A percentile compares a stretch with the other conserved stretches of the same genome.
Conservation (phyloP, 495 filamentous ascomycete genomes). For the Penicillium alfredii region DNA sequence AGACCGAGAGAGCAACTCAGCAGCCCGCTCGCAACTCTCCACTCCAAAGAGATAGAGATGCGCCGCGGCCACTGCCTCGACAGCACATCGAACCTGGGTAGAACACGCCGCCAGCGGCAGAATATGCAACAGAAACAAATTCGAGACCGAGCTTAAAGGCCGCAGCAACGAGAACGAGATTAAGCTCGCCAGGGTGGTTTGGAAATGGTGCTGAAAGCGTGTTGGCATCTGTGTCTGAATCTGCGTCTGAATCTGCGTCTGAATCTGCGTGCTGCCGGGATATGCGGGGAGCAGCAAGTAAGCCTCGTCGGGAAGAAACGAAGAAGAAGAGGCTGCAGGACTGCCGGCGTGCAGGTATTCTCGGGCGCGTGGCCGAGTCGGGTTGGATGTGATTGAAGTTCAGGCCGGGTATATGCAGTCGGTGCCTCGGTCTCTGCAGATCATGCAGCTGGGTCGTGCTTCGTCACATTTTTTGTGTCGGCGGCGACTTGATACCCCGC, state of each 20-base stretch:
- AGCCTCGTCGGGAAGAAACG: too few species aligned
- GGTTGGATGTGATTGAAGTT: slow-evolving; percentile 6
- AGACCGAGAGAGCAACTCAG: slow-evolving; percentile 5
- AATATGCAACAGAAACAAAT: slow-evolving; percentile 9
- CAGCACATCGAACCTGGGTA: slow-evolving; percentile 5
- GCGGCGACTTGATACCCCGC: slow-evolving; percentile 7
- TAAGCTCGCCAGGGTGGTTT: slow-evolving; percentile 3
- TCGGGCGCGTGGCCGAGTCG: slow-evolving; percentile 3
- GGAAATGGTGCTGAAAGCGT: slow-evolving; percentile 9
- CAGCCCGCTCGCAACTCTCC: slow-evolving; percentile 2
- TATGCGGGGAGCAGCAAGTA: slow-evolving; percentile 3
- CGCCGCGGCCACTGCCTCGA: slow-evolving; percentile 10
- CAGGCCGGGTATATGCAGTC: slow-evolving; percentile 9
- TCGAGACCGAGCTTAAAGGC: not conserved
- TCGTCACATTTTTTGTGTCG: slow-evolving; percentile 12
- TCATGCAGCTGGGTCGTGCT: slow-evolving; percentile 3
- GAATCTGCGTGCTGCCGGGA: slow-evolving; percentile 3
- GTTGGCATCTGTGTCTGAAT: too few species aligned
- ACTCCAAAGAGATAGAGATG: slow-evolving; percentile 8
- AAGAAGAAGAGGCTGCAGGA: too few species aligned
- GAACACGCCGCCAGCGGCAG: slow-evolving; percentile 1
- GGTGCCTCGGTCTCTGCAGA: slow-evolving; percentile 1
- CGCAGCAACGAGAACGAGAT: slow-evolving; percentile 6
- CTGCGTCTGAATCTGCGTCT: too few species aligned
- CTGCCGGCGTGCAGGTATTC: not conserved